Base-by-base conservation (phyloP, 352 stramenopile genomes). In the Phytophthora ohioensis region DNA sequence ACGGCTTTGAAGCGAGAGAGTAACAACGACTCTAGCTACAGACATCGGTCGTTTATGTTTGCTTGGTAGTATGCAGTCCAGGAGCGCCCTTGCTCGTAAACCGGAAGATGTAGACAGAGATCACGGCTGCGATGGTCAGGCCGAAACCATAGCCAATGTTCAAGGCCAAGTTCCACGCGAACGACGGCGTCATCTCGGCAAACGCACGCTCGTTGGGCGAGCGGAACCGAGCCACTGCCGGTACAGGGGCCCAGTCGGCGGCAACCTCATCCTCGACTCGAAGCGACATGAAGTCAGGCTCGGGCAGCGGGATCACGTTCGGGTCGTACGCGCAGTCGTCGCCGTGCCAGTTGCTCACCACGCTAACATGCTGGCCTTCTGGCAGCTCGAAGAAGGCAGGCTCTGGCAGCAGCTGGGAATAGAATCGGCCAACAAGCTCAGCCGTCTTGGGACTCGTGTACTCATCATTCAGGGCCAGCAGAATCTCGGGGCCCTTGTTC, bases 401-500 rank as follows among this genome's bases (percentile, higher is more conserved):
- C 2, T 84, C 71, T 0, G 87, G 87, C 15, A 95, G 79, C 54
- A 95, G 54, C 52, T 79, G 68, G 5, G 72, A 64, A 62, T 91
- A 92, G 69, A 94, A 94, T 13, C 74, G 61, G 27, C 67, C 64
- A 17, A 93, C 84, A 2, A 91, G 57, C 38, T 76, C 69, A 0
- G 85, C 84, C 0, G 84, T 93, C 52, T 84, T 72, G 0, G 79
- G 58, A 9, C 74, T 67, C 0, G 64, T 60, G 79, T 92, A 95
- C 69, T 93, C 88, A 69, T 95, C 88, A 56, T 95, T 95, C n/a
- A 95, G 74, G 5, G 88, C 88, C 30, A 93, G 56, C 17, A 95
- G 55, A 15, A 93, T 76, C 56, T 92, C 82, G 3, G 81, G 61
- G 0, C 84, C 85, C 34, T 70, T 69, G 34, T 87, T 82, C 38